Conservation (phyloP, 768 basidiomycete species). For the Leucosporidium yakuticum region DNA sequence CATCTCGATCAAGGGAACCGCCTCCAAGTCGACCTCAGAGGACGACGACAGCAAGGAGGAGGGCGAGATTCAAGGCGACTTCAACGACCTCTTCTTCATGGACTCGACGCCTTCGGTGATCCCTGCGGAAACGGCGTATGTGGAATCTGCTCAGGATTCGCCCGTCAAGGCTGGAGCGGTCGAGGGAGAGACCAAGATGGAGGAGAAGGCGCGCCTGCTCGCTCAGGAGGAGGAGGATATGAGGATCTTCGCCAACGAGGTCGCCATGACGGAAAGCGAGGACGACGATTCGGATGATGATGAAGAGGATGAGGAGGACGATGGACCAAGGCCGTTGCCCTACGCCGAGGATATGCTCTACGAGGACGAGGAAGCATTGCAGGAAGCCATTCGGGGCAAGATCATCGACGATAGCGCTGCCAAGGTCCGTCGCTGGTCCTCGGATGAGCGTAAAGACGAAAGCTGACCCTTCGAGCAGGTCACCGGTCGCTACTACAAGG, state of each 20-base stretch:
- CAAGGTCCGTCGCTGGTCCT: background rate
- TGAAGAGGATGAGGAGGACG: background rate
- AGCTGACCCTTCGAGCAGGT: background rate
- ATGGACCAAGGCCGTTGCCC: too few species aligned
- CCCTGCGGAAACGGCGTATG: conserved; percentile 9
- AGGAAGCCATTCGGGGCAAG: conserved; percentile 28
- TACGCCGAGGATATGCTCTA: conserved; percentile 16
- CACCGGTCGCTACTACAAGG: conserved; percentile 33
- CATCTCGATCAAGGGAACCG: background rate
- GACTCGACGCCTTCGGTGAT: conserved; percentile 28
- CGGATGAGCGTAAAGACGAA: background rate
- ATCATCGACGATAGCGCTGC: conserved; percentile 30
- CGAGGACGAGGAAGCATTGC: conserved; percentile 25
- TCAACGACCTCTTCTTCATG: conserved; percentile 28
- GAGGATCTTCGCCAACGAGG: conserved; percentile 25
- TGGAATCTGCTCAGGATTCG: background rate
- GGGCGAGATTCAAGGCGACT: conserved; percentile 31
- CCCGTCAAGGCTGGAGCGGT: background rate
- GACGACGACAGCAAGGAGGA: conserved; percentile 16
- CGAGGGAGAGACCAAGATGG: background rate
- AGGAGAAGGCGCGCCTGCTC: background rate
- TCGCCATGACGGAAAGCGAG: conserved; percentile 17
- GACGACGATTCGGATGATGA: conserved; percentile 9
- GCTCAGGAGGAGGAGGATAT: conserved; percentile 10
- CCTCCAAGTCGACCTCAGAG: background rate